phyloP scores from a whole-genome alignment of 1,284 basidiomycete genomes.

The Tilletia indica region DNA sequence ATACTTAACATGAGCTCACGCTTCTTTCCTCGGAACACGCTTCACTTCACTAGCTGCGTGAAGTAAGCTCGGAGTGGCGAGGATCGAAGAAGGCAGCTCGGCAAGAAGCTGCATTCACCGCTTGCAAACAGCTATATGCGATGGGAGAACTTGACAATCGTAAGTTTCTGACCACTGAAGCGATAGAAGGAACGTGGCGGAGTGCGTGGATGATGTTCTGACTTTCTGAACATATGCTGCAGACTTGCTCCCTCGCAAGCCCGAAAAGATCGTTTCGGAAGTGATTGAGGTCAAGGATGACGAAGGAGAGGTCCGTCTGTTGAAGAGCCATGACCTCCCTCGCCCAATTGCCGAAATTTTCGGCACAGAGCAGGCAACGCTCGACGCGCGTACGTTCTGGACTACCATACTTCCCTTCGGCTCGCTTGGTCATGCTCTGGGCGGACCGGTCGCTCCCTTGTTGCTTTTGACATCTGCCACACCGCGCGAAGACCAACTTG shows the following conservation, averaged over 20 bases:
- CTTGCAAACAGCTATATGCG: conserved; percentile 29
- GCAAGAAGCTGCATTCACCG: conserved; percentile 33
- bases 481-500: background rate
- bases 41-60: conserved; percentile 19
- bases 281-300: background rate
- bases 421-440: background rate
- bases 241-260: conserved; percentile 23
- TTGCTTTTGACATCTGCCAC: background rate
- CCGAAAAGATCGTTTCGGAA: conserved; percentile 14
- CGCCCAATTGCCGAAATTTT: background rate
- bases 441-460: background rate
- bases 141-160: conserved; percentile 35
- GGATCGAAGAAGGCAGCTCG: conserved; percentile 33
- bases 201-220: background rate
- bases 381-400: background rate
- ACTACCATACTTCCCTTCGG: conserved; percentile 19
- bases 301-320: background rate
- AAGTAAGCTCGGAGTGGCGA: conserved; percentile 24
- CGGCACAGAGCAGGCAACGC: background rate
- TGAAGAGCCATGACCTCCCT: background rate
- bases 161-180: background rate
- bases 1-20: background rate
- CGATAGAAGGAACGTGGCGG: background rate
- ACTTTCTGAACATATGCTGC: background rate
- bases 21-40: background rate